phyloP scores from a whole-genome alignment of 805 yeast genomes.

The Kurtzmaniella fragi region DNA sequence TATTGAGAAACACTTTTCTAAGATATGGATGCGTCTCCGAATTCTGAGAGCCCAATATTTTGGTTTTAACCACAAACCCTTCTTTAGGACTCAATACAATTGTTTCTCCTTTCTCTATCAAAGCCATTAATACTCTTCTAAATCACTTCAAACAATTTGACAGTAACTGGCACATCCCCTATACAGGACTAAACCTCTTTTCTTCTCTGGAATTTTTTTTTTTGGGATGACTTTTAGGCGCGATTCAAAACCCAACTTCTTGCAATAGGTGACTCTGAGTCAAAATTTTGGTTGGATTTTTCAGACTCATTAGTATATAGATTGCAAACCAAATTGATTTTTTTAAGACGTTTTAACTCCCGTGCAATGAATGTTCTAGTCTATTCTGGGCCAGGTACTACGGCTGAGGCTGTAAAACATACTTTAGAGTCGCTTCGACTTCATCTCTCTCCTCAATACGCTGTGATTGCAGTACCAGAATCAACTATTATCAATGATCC shows the following conservation, averaged over 20 bases:
- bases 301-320: too few species aligned
- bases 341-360: not conserved
- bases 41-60: constrained; percentile 34
- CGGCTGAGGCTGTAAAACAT: constrained; percentile 81
- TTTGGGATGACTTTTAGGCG: not conserved
- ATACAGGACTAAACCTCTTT: too few species aligned
- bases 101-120: constrained; percentile 9
- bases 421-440: constrained; percentile 70
- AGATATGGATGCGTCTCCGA: constrained; percentile 21
- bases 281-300: not conserved
- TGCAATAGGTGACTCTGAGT: not conserved
- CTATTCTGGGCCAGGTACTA: constrained; percentile 66
- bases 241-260: not conserved
- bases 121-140: not conserved
- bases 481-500: constrained; percentile 70
- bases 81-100: constrained; percentile 48
- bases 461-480: constrained; percentile 69
- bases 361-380: constrained; percentile 30
- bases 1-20: constrained; percentile 72
- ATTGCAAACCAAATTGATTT: not conserved
- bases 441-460: constrained; percentile 81
- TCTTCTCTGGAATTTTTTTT: too few species aligned
- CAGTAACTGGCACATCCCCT: too few species aligned
- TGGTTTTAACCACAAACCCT: constrained; percentile 70
- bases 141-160: constrained; percentile 1